Base-by-base conservation (phyloP, 495 filamentous ascomycete species). In the Acidomyces sp. region DNA sequence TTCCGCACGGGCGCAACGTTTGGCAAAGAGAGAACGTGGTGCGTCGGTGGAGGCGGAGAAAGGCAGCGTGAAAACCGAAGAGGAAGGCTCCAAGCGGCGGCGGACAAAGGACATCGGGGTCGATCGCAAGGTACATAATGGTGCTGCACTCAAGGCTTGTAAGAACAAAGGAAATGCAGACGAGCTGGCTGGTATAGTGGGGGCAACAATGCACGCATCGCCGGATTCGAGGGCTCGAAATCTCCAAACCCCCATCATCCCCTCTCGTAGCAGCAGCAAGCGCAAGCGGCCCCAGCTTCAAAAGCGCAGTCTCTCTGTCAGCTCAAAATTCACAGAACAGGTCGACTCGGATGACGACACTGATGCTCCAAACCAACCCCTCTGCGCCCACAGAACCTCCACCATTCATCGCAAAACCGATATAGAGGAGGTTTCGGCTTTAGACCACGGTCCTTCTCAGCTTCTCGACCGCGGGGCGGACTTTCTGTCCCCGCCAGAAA, bases 11-110 rank as follows among this genome's bases (percentile, higher is more conserved):
- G 48, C 48, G 10, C 15, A 28, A 35, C 18, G 48, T n/a, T 22
- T 52, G 32, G 43, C 48, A 10, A n/a, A n/a, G n/a, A 39, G 38
- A 2, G 29, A 41, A 19, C n/a, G 28, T 21, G n/a, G n/a, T 1
- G 10, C n/a, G 17, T 3, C 30, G 36, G 12, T 25, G n/a, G 36
- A 15, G 10, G 27, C 22, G 21, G 34, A 31, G 41, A 39, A 36
- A 13, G 23, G 34, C 13, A 16, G 34, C 5, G 9, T 39, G 18
- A 6, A 20, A 2, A 41, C 16, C 30, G 41, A 35, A 31, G 41
- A 44, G 46, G 20, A 5, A 12, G 18, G 16, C 2, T 13, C 29
- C 3, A 32, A 34, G 29, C 3, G 39, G 39, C 32, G 23, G 39
- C 17, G 15, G 37, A 40, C 37, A 27, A 3, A 20, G 24, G 25